Conservation (phyloP, 1,139 yeast genomes). For the Candida frijolesensis region DNA sequence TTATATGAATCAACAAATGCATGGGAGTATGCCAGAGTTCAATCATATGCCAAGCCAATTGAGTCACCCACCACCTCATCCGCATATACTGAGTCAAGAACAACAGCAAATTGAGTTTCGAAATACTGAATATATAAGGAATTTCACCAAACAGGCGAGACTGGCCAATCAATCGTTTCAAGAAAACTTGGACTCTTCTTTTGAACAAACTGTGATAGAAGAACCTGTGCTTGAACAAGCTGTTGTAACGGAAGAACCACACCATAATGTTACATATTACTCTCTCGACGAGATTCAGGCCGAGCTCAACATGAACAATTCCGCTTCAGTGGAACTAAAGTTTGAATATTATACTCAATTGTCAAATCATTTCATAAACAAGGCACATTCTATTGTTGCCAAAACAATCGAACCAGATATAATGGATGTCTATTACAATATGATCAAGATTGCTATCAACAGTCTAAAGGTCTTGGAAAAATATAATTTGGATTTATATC, state of each 20-base stretch:
- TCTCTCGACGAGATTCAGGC: conserved; percentile 2
- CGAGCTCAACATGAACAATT: neutral
- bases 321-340: conserved; percentile 10
- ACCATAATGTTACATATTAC: neutral
- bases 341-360: conserved; percentile 19
- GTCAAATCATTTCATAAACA: conserved; percentile 25
- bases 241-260: neutral
- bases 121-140: conserved; percentile 1
- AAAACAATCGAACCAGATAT: conserved; percentile 13
- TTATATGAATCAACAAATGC: too few species aligned
- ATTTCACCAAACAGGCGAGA: neutral
- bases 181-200: neutral
- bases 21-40: too few species aligned
- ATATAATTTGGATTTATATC: conserved; percentile 33
- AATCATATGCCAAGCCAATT: neutral
- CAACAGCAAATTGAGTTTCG: neutral
- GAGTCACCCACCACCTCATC: neutral
- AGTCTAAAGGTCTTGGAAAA: conserved; percentile 34
- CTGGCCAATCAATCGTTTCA: neutral
- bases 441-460: conserved; percentile 43
- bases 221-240: neutral
- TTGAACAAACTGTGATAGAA: neutral
- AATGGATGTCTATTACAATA: conserved; percentile 29
- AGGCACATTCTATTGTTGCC: conserved; percentile 27
- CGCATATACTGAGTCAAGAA: neutral